These are phyloP conservation scores for Aspergillus indologenus DNA, from an alignment of 495 filamentous ascomycete species.

Conservation along the genomic window DNA sequence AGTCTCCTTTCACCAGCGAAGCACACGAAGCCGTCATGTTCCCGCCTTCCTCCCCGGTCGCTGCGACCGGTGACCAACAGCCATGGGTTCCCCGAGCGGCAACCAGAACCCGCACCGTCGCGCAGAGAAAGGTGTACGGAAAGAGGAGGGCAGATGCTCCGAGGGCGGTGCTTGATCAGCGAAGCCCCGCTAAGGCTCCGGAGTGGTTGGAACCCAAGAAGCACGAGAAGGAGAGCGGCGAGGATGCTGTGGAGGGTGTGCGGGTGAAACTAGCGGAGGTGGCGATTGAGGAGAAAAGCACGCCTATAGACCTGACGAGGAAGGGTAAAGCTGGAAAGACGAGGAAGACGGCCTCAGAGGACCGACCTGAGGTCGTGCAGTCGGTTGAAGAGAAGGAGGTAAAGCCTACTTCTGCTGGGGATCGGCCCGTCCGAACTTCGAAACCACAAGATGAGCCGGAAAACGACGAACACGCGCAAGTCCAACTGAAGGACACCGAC, in stretches of 20 bases:
- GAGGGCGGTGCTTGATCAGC: slow-evolving; percentile 40
- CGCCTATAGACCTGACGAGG: slow-evolving; percentile 2
- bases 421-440: not conserved
- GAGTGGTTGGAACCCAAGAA: not conserved
- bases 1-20: not conserved
- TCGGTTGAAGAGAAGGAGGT: not conserved
- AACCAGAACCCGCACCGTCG: slow-evolving; percentile 22
- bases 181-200: slow-evolving; percentile 29
- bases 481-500: slow-evolving; percentile 1
- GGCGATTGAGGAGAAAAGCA: slow-evolving; percentile 23
- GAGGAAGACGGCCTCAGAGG: too few species aligned
- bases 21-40: slow-evolving; percentile 5
- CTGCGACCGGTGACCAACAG: slow-evolving; percentile 6
- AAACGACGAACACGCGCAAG: not conserved
- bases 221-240: slow-evolving; percentile 1
- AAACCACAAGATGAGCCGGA: slow-evolving; percentile 1
- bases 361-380: not conserved
- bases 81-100: slow-evolving; percentile 17
- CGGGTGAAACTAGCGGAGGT: slow-evolving; percentile 35
- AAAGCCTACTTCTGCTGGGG: not conserved
- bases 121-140: slow-evolving; percentile 41
- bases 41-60: slow-evolving; percentile 3
- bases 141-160: slow-evolving; percentile 42
- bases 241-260: slow-evolving; percentile 29
- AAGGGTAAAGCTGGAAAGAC: not conserved